Evolutionary conservation across 441 rosid species (phyloP).

Genomic region (Brassica hybrid): DNA sequence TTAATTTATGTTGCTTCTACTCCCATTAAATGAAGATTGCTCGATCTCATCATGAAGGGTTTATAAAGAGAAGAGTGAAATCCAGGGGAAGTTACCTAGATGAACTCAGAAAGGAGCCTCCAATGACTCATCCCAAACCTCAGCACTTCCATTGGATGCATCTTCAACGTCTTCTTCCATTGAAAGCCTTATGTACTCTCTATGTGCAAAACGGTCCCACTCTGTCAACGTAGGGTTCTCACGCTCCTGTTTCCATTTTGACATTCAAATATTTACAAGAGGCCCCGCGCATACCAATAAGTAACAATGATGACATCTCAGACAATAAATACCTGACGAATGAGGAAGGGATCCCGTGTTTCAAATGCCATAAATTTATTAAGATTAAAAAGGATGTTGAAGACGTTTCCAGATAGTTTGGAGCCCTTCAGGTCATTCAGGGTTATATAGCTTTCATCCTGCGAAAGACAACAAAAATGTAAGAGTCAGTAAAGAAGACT

Average conservation of each 20-base stretch:
- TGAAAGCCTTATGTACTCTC: conserved; percentile 95
- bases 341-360: conserved; percentile 95
- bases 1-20: neutral
- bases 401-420: conserved; percentile 89
- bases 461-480: conserved; percentile 22
- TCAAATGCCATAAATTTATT: conserved; percentile 98
- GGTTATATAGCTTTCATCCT: conserved; percentile 76
- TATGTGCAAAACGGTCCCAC: conserved; percentile 99
- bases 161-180: conserved; percentile 99
- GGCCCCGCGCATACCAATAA: no score
- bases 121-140: conserved; percentile 97
- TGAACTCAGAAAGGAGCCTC: conserved; percentile 88
- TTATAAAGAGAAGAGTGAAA: conserved; percentile 12
- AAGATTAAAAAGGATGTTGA: conserved; percentile 96
- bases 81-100: conserved; percentile 39
- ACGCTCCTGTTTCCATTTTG: conserved; percentile 69
- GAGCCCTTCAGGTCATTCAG: conserved; percentile 78
- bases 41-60: neutral
- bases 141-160: conserved; percentile 98
- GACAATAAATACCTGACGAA: conserved; percentile 74
- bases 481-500: neutral
- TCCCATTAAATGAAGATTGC: neutral
- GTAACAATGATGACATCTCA: no score
- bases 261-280: conserved; percentile 4
- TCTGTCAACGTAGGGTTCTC: no score